Conservation (phyloP, 2,329 filamentous ascomycete species). For the Ceratocystis huliohia region DNA sequence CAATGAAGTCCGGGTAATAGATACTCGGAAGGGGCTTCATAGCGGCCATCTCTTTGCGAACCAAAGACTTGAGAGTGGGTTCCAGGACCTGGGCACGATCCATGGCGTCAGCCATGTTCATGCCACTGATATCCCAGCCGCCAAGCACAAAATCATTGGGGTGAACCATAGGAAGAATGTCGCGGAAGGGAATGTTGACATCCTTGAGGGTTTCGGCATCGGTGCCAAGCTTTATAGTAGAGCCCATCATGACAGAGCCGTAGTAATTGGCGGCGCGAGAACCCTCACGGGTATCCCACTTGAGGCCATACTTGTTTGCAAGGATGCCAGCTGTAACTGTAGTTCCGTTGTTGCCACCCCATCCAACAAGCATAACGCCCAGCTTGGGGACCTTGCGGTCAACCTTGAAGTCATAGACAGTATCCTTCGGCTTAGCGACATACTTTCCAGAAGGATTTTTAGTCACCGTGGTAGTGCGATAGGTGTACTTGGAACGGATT, state of each 20-base stretch:
- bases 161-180: slow-evolving; percentile 90
- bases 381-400: slow-evolving; percentile 86
- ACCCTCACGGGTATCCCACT: slow-evolving; percentile 91
- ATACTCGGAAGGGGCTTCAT: slow-evolving; percentile 86
- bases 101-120: slow-evolving; percentile 87
- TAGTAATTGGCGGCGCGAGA: slow-evolving; percentile 86
- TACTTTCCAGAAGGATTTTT: slow-evolving; percentile 58
- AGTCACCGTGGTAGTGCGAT: slow-evolving; percentile 80
- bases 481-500: slow-evolving; percentile 90
- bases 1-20: slow-evolving; percentile 99
- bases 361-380: slow-evolving; percentile 94
- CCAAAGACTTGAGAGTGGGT: slow-evolving; percentile 77
- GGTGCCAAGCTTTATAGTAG: slow-evolving; percentile 89
- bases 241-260: slow-evolving; percentile 92
- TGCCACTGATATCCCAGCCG: slow-evolving; percentile 90
- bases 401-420: slow-evolving; percentile 92
- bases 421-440: slow-evolving; percentile 76
- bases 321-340: slow-evolving; percentile 96
- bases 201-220: slow-evolving; percentile 74
- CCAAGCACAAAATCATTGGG: slow-evolving; percentile 91
- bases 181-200: slow-evolving; percentile 91
- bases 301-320: slow-evolving; percentile 75
- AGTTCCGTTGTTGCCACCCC: slow-evolving; percentile 95
- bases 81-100: slow-evolving; percentile 91
- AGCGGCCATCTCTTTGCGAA: slow-evolving; percentile 82